Evolutionary conservation across 345 rosid genomes (phyloP).

Genomic region (Acer negundo): DNA sequence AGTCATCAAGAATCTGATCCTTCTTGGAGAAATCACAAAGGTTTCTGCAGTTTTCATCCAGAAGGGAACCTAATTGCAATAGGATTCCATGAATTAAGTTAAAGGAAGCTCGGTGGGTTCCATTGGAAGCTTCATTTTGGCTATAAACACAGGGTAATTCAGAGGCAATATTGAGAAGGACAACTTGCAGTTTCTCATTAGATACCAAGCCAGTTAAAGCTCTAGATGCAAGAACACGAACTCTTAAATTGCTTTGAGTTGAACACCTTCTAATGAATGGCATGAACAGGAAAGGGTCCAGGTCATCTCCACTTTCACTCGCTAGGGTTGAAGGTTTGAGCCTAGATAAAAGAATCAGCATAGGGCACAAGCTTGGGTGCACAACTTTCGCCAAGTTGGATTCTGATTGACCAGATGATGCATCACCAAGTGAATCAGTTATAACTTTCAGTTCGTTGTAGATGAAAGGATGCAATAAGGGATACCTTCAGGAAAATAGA

Average conservation of each 20-base stretch:
- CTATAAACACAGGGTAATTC: slow-evolving; percentile 48
- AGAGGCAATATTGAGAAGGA: slow-evolving; percentile 64
- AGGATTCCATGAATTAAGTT: slow-evolving; percentile 84
- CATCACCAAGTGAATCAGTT: slow-evolving; percentile 57
- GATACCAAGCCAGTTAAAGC: slow-evolving; percentile 92
- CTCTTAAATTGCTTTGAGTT: slow-evolving; percentile 77
- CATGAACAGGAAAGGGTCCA: slow-evolving; percentile 93
- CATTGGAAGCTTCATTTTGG: slow-evolving; percentile 26
- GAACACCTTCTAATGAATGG: slow-evolving; percentile 92
- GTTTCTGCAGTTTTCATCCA: slow-evolving; percentile 80
- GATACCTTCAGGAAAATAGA: slow-evolving; percentile 66
- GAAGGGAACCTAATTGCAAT: slow-evolving; percentile 76
- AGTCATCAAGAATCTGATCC: slow-evolving; percentile 70
- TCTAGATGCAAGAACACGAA: slow-evolving; percentile 90
- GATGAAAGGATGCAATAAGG: slow-evolving; percentile 78
- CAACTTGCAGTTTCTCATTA: slow-evolving; percentile 74
- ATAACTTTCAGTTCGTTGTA: slow-evolving; percentile 74
- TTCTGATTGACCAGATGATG: slow-evolving; percentile 50
- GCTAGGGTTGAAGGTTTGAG: slow-evolving; percentile 92
- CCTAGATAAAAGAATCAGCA: slow-evolving; percentile 89
- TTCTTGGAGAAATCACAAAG: slow-evolving; percentile 73
- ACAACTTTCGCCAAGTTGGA: slow-evolving; percentile 69
- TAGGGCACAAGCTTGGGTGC: slow-evolving; percentile 95
- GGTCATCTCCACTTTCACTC: slow-evolving; percentile 81
- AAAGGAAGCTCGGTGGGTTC: slow-evolving; percentile 39